phyloP scores from a whole-genome alignment of 768 basidiomycete species.

The Leucocoprinus sp. region DNA sequence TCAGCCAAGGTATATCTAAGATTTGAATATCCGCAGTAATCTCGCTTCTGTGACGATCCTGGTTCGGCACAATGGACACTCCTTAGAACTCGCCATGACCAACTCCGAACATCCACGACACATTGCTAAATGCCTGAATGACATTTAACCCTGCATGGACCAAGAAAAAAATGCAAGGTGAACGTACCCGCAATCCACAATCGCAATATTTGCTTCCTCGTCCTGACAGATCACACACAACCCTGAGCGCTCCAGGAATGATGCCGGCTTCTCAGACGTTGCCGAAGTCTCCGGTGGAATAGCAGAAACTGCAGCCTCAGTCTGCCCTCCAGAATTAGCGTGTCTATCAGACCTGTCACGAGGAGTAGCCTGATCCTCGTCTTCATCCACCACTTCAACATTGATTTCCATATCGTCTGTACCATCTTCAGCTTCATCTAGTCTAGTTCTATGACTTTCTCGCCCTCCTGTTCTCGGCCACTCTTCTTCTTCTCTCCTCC shows the following conservation, averaged over 20 bases:
- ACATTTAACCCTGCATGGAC: neutral
- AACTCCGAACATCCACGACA: slow-evolving; percentile 73
- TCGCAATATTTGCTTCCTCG: slow-evolving; percentile 87
- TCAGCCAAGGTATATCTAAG: too few species aligned
- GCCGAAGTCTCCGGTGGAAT: slow-evolving; percentile 4
- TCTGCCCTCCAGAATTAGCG: neutral
- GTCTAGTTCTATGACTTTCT: slow-evolving; percentile 15
- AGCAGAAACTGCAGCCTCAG: neutral
- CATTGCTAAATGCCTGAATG: slow-evolving; percentile 68
- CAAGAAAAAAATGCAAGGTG: neutral
- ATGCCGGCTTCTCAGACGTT: slow-evolving; percentile 21
- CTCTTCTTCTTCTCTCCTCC: slow-evolving; percentile 13
- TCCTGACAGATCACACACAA: slow-evolving; percentile 92
- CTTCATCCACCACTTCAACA: slow-evolving; percentile 10
- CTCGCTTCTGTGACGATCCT: slow-evolving; percentile 79
- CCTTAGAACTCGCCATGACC: slow-evolving; percentile 68
- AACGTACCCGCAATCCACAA: slow-evolving; percentile 89
- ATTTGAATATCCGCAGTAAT: slow-evolving; percentile 67
- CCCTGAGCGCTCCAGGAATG: slow-evolving; percentile 56
- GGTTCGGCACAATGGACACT: slow-evolving; percentile 88
- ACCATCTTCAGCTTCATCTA: slow-evolving; percentile 13
- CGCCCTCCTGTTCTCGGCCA: slow-evolving; percentile 17
- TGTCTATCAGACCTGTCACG: neutral
- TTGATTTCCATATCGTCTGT: slow-evolving; percentile 12
- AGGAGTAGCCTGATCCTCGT: slow-evolving; percentile 3